Evolutionary conservation across 73 alveolate genomes (phyloP).

Genomic region (Symbiodinium natans): DNA sequence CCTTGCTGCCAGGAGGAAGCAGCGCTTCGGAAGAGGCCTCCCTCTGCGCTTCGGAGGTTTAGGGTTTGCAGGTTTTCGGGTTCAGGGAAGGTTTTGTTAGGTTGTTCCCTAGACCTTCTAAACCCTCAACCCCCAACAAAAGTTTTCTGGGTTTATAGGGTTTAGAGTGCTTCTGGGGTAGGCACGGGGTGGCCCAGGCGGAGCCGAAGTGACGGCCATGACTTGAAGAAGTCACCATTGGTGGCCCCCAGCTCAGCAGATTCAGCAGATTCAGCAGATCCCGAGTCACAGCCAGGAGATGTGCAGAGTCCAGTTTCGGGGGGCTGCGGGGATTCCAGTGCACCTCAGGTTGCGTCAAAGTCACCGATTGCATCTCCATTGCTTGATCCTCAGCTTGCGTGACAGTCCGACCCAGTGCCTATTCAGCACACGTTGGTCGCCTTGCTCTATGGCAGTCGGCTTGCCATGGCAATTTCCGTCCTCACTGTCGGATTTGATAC

Average conservation of each 20-base stretch:
- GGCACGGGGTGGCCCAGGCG: conserved; percentile 37
- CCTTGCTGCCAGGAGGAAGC: conserved; percentile 46
- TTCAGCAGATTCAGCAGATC: too few relatives aligned
- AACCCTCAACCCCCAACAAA: too few relatives aligned
- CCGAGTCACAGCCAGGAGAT: too few relatives aligned
- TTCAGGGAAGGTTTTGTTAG: background rate
- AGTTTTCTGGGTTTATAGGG: too few relatives aligned
- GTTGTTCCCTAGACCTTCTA: background rate
- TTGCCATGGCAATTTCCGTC: background rate
- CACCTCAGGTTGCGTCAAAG: conserved; percentile 72
- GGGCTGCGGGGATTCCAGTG: too few relatives aligned
- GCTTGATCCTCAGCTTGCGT: background rate
- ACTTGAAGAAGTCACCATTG: conserved; percentile 89
- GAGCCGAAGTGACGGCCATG: conserved; percentile 92
- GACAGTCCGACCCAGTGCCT: background rate
- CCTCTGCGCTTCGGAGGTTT: too few relatives aligned
- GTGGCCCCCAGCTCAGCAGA: conserved; percentile 1
- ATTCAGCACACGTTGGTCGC: background rate
- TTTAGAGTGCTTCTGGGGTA: too few relatives aligned
- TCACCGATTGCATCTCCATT: conserved; percentile 83
- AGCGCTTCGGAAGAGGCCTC: conserved; percentile 82
- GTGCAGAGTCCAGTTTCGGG: too few relatives aligned
- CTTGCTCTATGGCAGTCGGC: background rate
- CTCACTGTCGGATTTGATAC: background rate
- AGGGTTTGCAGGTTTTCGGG: background rate